Percentiles rank a stretch among this genome's conserved stretches.
These are phyloP conservation scores for Mycena crocata DNA, from an alignment of 768 basidiomycete species.

Conservation along the genomic window DNA sequence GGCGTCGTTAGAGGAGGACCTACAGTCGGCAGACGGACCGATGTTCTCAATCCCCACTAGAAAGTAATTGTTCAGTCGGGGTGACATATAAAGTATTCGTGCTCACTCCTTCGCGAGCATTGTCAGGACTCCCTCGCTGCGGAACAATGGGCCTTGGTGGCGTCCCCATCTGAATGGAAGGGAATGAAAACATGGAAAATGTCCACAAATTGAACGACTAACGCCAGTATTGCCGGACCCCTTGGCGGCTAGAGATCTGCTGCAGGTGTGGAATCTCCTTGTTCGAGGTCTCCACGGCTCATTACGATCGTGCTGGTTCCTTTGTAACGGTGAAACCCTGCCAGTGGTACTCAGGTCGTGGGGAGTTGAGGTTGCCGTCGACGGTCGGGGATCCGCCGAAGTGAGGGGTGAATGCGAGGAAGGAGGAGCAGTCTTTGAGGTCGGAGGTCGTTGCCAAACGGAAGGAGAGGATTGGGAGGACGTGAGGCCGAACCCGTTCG, in stretches of 20 bases:
- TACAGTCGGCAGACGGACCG: conserved; percentile 13
- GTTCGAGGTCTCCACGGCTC: neutral
- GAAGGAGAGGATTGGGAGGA: neutral
- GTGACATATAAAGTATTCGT: neutral
- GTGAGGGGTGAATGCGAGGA: too few relatives aligned
- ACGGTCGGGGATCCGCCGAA: too few relatives aligned
- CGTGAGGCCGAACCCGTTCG: neutral
- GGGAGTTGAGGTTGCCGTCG: too few relatives aligned
- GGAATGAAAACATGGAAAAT: neutral
- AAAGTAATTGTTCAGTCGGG: neutral
- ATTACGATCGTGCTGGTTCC: too few relatives aligned
- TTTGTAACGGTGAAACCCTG: too few relatives aligned
- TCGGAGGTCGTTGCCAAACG: too few relatives aligned
- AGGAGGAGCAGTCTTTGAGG: too few relatives aligned
- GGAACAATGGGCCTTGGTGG: neutral
- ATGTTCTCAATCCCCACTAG: conserved; percentile 23
- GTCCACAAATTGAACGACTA: neutral
- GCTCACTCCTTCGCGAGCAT: conserved; percentile 1
- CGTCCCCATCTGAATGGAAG: neutral
- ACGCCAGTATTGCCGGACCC: neutral
- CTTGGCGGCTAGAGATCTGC: neutral
- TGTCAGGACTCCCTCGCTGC: neutral
- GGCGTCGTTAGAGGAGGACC: neutral
- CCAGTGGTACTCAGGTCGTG: too few relatives aligned
- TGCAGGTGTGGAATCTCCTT: conserved; percentile 5